These are phyloP conservation scores for Abrus pulchellus DNA, from an alignment of 306 rosid genomes.

Conservation along the genomic window DNA sequence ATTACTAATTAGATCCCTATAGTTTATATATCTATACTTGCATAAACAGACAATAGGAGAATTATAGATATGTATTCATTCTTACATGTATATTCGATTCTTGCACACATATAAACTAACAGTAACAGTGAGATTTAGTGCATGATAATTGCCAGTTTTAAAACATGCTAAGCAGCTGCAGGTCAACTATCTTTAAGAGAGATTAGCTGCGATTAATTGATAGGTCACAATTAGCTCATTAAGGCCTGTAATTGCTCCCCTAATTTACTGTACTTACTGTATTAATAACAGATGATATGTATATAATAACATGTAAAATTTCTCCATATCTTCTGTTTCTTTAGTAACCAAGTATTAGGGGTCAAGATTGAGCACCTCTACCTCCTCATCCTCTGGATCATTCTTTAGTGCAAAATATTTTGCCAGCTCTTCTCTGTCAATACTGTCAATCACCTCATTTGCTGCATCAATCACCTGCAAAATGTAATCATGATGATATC, in stretches of 20 bases:
- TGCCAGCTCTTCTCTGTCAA: slow-evolving; percentile 83
- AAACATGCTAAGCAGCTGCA: slow-evolving; percentile 6
- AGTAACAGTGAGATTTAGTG: slow-evolving; percentile 6
- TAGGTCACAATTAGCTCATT: not conserved
- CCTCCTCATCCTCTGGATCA: slow-evolving; percentile 92
- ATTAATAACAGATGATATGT: not conserved
- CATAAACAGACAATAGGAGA: not conserved
- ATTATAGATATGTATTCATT: not conserved
- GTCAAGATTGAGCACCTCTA: slow-evolving; percentile 66
- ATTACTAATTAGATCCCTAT: not conserved
- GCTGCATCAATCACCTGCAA: slow-evolving; percentile 89
- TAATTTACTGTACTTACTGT: slow-evolving; percentile 12
- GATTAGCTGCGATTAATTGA: not conserved
- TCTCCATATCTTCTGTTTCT: not conserved
- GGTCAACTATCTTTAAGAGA: slow-evolving; percentile 7
- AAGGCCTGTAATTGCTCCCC: slow-evolving; percentile 17
- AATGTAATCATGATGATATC: slow-evolving; percentile 31
- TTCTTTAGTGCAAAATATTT: slow-evolving; percentile 69
- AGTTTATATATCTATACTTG: not conserved
- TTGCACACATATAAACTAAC: not conserved
- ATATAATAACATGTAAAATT: slow-evolving; percentile 16
- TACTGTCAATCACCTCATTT: slow-evolving; percentile 77
- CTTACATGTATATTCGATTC: not conserved
- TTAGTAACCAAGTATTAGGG: slow-evolving; percentile 11
- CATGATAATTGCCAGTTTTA: slow-evolving; percentile 5